Conservation (phyloP, 2,329 filamentous ascomycete species). For the Boeremia lycopersici region DNA sequence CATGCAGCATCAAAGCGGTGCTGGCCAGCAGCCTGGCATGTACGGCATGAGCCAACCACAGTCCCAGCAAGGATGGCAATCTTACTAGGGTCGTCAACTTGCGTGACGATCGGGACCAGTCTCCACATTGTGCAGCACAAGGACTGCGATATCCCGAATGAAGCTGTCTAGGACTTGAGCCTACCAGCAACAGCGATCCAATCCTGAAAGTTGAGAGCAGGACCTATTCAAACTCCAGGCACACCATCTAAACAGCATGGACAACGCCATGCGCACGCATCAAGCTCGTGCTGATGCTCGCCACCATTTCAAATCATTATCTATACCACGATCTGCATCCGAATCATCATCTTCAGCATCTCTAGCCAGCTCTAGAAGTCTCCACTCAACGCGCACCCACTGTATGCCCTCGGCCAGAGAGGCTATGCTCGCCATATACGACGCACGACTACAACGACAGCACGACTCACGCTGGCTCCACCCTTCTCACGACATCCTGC, state of each 20-base stretch:
- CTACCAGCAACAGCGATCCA: too few species aligned
- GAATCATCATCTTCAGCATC: background rate
- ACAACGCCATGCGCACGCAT: background rate
- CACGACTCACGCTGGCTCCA: conserved; percentile 1
- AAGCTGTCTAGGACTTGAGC: background rate
- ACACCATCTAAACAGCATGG: too few species aligned
- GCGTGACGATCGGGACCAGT: background rate
- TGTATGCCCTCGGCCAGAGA: background rate
- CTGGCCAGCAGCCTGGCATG: conserved; percentile 57
- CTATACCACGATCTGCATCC: background rate
- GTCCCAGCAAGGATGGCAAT: conserved; percentile 51
- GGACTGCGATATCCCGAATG: background rate
- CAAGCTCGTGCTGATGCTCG: background rate
- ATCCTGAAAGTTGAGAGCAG: too few species aligned
- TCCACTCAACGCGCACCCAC: background rate
- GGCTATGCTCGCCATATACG: background rate
- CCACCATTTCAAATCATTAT: background rate
- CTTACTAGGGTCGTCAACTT: conserved; percentile 30
- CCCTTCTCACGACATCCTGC: conserved; percentile 4
- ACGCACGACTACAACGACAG: conserved; percentile 7
- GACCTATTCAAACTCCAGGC: too few species aligned
- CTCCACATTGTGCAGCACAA: too few species aligned
- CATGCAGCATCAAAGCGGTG: conserved; percentile 51
- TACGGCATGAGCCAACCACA: conserved; percentile 57
- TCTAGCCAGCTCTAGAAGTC: background rate